Base-by-base conservation (phyloP, 2,329 filamentous ascomycete species). In the Aspergillus fischeri region DNA sequence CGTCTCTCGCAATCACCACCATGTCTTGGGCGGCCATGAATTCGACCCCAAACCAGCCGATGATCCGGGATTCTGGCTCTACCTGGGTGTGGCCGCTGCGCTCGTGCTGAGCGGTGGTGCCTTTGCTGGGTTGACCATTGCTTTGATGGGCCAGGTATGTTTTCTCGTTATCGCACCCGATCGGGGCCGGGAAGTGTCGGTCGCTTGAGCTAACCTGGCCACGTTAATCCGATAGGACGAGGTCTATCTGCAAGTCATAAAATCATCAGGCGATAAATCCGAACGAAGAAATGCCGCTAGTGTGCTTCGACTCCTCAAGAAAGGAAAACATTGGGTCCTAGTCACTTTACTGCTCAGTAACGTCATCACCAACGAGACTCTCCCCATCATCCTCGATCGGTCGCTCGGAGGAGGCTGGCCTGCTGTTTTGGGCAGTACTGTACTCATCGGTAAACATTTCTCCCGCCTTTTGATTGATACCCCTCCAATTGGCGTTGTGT, bases 271-370 rank as follows among this genome's bases (percentile, higher is more conserved):
- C 49, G 88, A 91, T 74, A 91, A 89, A 55, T 81, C 86, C n/a
- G 93, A 97, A 76, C 88, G 87, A 69, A 91, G 86, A 70, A 91
- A 97, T 70, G 94, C 94, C 0, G 84, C 83, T 56, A 88, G 86
- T 62, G 94, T 99, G 10, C 82, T 94, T 65, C 82, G 86, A 47
- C 80, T 99, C 28, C 78, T 99, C 55, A 86, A 91, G 63, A 89
- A 85, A 67, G 94, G 94, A 67, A 99, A 99, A 74, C 94, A 99
- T 75, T 99, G 94, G 94, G 93, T 99, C 21, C 80, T 99, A 56
- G 94, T 99, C 54, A 97, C 94, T 2, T 79, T 99, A 27, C 83
- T 99, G 7, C 80, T 99, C 55, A 92, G 92, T 73, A 99, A 99
- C 73, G 94, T 99, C 70, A 95, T 99, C 67, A 96, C 95, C 63